Base-by-base conservation (phyloP, 306 rosid genomes). In the Alnus rubra region DNA sequence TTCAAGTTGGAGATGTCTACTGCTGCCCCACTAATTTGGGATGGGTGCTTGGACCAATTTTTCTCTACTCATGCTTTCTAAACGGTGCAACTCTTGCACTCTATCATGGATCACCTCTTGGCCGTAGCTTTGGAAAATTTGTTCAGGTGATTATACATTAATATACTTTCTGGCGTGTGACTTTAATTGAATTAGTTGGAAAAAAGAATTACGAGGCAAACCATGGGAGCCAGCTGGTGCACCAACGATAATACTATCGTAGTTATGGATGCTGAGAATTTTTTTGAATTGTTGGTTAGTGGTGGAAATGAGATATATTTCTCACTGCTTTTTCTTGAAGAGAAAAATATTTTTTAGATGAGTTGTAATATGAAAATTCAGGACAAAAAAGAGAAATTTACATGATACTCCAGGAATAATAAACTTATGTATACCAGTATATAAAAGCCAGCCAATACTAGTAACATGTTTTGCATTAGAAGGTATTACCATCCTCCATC, bases 21-120 rank as follows among this genome's bases (percentile, higher is more conserved):
- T 95, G 99, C 79, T 88, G 97, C 97, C 99, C 98, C 2, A 91
- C 99, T 74, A 95, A 87, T 87, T 89, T 95, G 85, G 96, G 98
- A 80, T 93, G 99, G 99, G 96, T 89, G 76, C 80, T 95, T 92
- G 99, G 99, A 53, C 99, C 94, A 56, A 69, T 86, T 45, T 16
- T 88, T 72, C 56, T 95, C 33, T 95, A 91, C 84, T 83, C 92
- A 28, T 80, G 93, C 88, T 88, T 95, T 76, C 85, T 93, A 39
- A 0, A 78, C 60, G 96, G 98, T 76, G 88, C 97, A 73, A 89
- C 99, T 79, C 94, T 95, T 80, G 99, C 98, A 63, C 84, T 95
- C 7, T 95, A 88, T 84, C 99, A 95, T 86, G 98, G 99, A 82
- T 95, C 99, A 85, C 99, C 97, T 50, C 92, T 95, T 12, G 90